Evolutionary conservation across 352 stramenopile genomes (phyloP), one percentile per base, ranked within the genome.

Genomic region (Phytopythium chamaehyphon): DNA sequence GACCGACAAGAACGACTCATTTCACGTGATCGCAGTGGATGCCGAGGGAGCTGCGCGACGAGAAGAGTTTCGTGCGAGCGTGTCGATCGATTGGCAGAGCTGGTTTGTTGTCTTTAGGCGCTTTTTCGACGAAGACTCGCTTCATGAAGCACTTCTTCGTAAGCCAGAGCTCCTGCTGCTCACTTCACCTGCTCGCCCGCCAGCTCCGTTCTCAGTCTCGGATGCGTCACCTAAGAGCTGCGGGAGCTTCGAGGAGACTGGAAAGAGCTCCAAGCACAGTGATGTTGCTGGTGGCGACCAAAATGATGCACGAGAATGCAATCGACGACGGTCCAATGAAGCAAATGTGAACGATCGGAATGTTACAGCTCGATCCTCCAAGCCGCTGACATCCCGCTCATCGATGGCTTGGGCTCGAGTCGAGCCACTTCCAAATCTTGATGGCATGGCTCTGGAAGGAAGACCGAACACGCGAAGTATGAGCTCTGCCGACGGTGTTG

Each of bases 21-120:
- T 86, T 53, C 58, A 77, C 35, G 61, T 86, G 28, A 79, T 86
- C 26, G 69, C 71, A 31, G 66, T 83, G 7, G 64, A 68, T 26
- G 15, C 26, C 4, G 69, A 80, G 28, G 71, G 71, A 38, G 51
- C 59, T 22, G 69, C 71, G 12, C 66, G 64, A 35, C 70, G 75
- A 22, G 74, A 83, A 42, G 74, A 81, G 42, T 73, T 83, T 43
- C 70, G 72, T 39, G 64, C 64, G 16, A 51, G 53, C 1, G 54
- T 75, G 4, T 64, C 68, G 3, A 31, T 60, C 1, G 69, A 76
- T 22, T 83, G 74, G 71, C 52, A 57, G 21, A 35, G 39, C 12
- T 86, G 74, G 74, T 86, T 83, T 55, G 64, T 63, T 31, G 71
- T 65, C 2, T 61, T 86, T 21, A 51, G 67, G 2, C 61, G 57